Conservation (phyloP, 1,284 basidiomycete genomes). For the Malassezia equina region DNA sequence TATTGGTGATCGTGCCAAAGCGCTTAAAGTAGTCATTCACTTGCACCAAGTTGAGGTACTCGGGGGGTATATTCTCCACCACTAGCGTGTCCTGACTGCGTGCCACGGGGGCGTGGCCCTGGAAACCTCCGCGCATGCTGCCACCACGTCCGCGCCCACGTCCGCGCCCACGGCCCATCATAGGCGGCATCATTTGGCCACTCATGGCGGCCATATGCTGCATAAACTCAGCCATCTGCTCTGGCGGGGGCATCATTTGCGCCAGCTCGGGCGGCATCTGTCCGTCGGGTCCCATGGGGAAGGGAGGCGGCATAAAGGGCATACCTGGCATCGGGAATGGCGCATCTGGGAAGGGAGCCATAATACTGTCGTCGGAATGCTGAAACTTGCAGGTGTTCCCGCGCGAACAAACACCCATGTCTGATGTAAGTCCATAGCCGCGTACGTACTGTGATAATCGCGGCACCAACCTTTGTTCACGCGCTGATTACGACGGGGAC, state of each 20-base stretch:
- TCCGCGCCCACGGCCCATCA: constrained; percentile 42
- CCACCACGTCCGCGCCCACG: constrained; percentile 51
- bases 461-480: constrained; percentile 31
- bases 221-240: constrained; percentile 11
- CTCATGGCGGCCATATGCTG: constrained; percentile 7
- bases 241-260: constrained; percentile 13
- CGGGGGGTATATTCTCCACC: constrained; percentile 82
- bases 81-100: constrained; percentile 66
- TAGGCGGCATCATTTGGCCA: constrained; percentile 9
- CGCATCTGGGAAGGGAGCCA: constrained; percentile 8
- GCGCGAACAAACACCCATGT: constrained; percentile 66
- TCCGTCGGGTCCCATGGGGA: constrained; percentile 9
- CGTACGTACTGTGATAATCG: constrained; percentile 36
- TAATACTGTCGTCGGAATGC: constrained; percentile 52
- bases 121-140: constrained; percentile 39
- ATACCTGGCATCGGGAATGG: constrained; percentile 11
- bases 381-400: constrained; percentile 84
- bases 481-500: background rate
- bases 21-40: constrained; percentile 83
- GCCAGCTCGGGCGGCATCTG: constrained; percentile 14
- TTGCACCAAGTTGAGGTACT: constrained; percentile 64
- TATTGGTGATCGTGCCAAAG: constrained; percentile 85
- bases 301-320: constrained; percentile 15
- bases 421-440: constrained; percentile 18
- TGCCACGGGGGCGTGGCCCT: constrained; percentile 44